Evolutionary conservation across 2,329 filamentous ascomycete genomes (phyloP), one percentile per base, ranked within the genome.

Genomic region (Zalaria sp.): DNA sequence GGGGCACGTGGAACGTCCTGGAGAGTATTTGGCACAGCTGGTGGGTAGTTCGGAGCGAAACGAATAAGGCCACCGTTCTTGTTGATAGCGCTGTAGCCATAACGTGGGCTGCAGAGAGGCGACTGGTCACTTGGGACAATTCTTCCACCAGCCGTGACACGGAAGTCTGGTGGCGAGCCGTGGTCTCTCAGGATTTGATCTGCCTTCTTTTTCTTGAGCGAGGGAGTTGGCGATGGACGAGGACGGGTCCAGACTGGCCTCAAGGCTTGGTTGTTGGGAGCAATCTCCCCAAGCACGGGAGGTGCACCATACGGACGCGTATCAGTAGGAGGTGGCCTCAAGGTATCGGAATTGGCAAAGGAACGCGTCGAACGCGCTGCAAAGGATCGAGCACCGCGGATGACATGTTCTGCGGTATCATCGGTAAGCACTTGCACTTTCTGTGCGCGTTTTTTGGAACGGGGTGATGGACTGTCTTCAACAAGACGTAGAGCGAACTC

Each of bases 141-240:
- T 11, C 67, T 63, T n/a, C 68, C 68, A 34, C 68, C 68, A 46
- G 68, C 68, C 38, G 68, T 71, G 35, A 71, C 68, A 43, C 68
- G 64, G 42, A 71, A 55, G 43, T 67, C 65, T 25, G 64, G 65
- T 31, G 68, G 68, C 32, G 67, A 71, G 41, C 67, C 67, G 56
- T 71, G 68, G 46, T 67, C 63, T 47, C 69, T 68, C 51, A 71
- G 62, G 35, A 71, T 61, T 35, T 58, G 61, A 49, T 70, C 67
- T 8, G 63, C 66, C 47, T 68, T 69, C 41, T 63, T 64, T 35
- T 63, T 62, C 54, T 69, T 69, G 52, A 71, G 53, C 1, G 68
- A 71, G 8, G 67, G 67, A 2, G 66, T 66, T 9, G 68, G 68
- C 3, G 68, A 71, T 4, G 61, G 63, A 28, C 57, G 51, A 18